Evolutionary conservation across 805 yeast species (phyloP), one percentile per base, ranked within the genome.

Genomic region (Brettanomyces bruxellensis): DNA sequence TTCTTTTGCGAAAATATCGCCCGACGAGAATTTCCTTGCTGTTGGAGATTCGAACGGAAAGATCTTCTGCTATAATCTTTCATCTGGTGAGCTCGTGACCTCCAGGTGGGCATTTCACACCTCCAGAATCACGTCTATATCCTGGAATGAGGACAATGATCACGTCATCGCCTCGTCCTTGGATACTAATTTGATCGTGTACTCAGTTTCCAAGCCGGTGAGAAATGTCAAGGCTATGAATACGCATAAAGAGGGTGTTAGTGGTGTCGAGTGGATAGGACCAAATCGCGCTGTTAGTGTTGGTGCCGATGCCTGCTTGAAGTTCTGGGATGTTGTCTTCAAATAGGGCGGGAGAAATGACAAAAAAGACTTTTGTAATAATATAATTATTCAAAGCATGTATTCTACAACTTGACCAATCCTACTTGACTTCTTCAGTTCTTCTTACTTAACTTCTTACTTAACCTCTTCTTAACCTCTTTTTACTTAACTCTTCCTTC

Each of bases 51-150:
- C 73, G 4, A 71, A 83, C 45, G 99, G 99, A 34, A 93, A 91
- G 62, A 87, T 89, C 52, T 66, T 82, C n/a, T 70, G 90, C 35
- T 88, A 78, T 64, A 73, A 78, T 51, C 61, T 79, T 5, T 62
- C 61, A 2, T 80, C 79, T 37, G 75, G 69, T 44, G 54, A 73
- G 3, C 67, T 86, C 6, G 73, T 81, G 35, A 88, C 98, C 2
- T 79, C 95, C 0, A 78, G 97, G 60, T 93, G 99, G 99, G 83
- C 95, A 0, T 91, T 87, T 79, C 97, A 93, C 62, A 86, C 90
- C 2, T 83, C 95, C 47, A 80, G 76, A 46, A 83, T 93, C 51
- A 79, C 78, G 48, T 75, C 81, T 30, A 85, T 93, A 42, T 64
- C 79, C 24, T 93, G 98, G 99, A 76, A 81, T 40, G 68, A 68